Conservation (phyloP, 2,329 filamentous ascomycete genomes). For the Alternaria angustiovoidea region DNA sequence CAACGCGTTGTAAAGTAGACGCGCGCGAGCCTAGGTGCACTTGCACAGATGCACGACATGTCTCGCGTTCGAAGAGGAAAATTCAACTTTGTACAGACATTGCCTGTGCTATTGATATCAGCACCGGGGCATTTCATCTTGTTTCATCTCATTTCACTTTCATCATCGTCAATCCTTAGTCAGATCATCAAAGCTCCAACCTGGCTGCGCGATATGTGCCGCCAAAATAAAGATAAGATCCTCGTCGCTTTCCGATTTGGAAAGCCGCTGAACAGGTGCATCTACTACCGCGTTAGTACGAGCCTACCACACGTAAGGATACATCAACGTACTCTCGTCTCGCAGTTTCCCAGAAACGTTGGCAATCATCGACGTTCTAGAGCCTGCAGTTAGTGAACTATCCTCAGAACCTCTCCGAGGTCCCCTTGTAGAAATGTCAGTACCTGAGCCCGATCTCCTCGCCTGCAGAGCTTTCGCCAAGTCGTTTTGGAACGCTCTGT, state of each 20-base stretch:
- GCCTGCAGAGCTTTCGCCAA: neutral
- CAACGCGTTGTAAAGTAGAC: neutral
- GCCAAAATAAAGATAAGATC: constrained; percentile 1
- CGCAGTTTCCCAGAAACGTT: neutral
- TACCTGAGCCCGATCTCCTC: neutral
- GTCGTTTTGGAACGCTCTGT: constrained; percentile 2
- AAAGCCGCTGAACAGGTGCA: neutral
- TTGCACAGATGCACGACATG: neutral
- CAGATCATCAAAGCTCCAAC: neutral
- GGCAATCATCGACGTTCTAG: constrained; percentile 7
- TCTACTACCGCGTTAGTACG: neutral
- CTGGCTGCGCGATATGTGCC: constrained; percentile 4
- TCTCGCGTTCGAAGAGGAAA: neutral
- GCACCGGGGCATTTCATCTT: neutral
- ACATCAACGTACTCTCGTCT: neutral
- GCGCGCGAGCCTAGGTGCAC: neutral
- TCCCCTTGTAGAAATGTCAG: neutral
- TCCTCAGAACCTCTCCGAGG: neutral
- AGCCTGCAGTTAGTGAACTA: neutral
- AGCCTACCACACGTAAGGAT: neutral
- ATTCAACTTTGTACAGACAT: neutral
- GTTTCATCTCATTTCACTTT: neutral
- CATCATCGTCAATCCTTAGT: neutral
- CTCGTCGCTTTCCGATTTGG: neutral
- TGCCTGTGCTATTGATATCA: neutral